These are phyloP conservation scores for Aspergillus ruber DNA, from an alignment of 2,329 filamentous ascomycete species.

Conservation along the genomic window DNA sequence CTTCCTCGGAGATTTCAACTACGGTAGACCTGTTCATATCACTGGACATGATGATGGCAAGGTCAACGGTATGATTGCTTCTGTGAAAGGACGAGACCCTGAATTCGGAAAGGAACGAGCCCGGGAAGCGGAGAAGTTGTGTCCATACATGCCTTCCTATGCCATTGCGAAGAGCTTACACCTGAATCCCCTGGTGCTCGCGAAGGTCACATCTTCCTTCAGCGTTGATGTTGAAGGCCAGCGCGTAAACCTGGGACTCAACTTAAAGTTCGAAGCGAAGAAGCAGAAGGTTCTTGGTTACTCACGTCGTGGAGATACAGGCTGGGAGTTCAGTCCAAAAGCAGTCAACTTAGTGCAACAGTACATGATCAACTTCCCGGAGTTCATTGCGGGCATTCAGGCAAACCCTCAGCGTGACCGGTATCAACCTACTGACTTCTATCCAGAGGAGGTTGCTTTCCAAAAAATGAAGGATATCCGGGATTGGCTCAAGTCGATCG, in stretches of 20 bases:
- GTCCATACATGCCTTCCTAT: conserved; percentile 78
- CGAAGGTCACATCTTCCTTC: conserved; percentile 94
- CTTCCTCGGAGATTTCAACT: conserved; percentile 89
- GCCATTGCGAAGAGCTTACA: conserved; percentile 76
- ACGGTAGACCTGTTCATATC: conserved; percentile 83
- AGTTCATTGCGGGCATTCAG: conserved; percentile 87
- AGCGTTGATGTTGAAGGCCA: conserved; percentile 74
- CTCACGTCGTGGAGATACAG: conserved; percentile 74
- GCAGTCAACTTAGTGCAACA: conserved; percentile 73
- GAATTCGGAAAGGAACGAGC: conserved; percentile 78
- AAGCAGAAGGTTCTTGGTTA: conserved; percentile 95
- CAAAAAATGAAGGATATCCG: conserved; percentile 87
- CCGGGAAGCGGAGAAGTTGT: conserved; percentile 59
- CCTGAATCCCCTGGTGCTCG: conserved; percentile 79
- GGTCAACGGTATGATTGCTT: conserved; percentile 71
- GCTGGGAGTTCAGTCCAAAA: conserved; percentile 92
- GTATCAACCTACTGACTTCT: conserved; percentile 79
- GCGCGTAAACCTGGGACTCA: conserved; percentile 84
- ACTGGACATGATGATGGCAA: conserved; percentile 67
- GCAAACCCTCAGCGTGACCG: conserved; percentile 79
- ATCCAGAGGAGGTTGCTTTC: conserved; percentile 65
- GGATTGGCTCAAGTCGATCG: conserved; percentile 83
- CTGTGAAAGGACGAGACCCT: conserved; percentile 63
- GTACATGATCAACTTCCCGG: conserved; percentile 91
- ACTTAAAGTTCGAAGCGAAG: conserved; percentile 92